Percentiles rank a stretch among this genome's conserved stretches.
Evolutionary conservation across 208 protist genomes (phyloP).

Genomic region (Acanthamoeba culbertsoni): DNA sequence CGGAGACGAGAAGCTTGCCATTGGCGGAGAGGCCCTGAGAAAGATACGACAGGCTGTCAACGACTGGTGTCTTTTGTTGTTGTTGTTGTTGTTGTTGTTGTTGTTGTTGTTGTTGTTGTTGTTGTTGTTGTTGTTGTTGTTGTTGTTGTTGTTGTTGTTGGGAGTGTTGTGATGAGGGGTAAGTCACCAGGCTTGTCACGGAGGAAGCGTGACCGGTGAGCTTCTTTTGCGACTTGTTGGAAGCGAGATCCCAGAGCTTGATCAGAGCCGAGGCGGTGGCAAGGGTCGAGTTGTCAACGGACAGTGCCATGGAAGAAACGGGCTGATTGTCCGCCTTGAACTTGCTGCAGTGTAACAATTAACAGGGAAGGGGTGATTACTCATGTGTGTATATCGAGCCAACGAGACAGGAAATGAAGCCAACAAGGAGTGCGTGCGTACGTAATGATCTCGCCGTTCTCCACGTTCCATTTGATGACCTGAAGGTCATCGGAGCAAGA

Average conservation of each 20-base stretch:
- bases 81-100: too few relatives aligned
- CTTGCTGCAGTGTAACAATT: neutral
- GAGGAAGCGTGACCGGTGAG: constrained; percentile 21
- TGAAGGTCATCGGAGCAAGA: constrained; percentile 53
- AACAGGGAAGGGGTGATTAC: neutral
- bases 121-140: too few relatives aligned
- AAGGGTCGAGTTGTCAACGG: neutral
- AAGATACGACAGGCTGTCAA: neutral
- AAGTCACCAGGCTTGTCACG: neutral
- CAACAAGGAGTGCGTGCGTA: neutral
- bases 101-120: too few relatives aligned
- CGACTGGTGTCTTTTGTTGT: too few relatives aligned
- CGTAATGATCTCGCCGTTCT: constrained; percentile 23
- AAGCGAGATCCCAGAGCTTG: constrained; percentile 36
- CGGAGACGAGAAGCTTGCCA: neutral
- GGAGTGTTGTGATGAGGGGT: neutral
- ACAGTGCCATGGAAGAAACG: neutral
- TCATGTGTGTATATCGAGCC: neutral
- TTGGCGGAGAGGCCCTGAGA: neutral
- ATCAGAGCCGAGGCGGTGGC: neutral
- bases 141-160: neutral
- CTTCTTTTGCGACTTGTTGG: constrained; percentile 20
- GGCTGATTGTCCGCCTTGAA: constrained; percentile 36
- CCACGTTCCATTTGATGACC: constrained; percentile 46
- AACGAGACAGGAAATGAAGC: neutral